Conservation (phyloP, 257 asterid genomes). For the Nicotiana otophora region DNA sequence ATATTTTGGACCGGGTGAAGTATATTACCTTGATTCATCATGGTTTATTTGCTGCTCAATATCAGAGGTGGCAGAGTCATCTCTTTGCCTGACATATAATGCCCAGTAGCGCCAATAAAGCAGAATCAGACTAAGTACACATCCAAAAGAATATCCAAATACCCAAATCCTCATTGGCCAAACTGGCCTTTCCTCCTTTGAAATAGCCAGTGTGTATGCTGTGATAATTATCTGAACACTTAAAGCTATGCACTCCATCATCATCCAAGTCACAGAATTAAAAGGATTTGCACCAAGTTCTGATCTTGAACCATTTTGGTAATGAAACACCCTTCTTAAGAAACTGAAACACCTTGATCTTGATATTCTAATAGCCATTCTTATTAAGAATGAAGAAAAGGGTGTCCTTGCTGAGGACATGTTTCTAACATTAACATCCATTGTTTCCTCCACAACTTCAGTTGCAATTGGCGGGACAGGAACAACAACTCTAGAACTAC, state of each 20-base stretch:
- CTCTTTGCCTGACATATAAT: slow-evolving; percentile 21
- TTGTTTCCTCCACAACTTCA: slow-evolving; percentile 35
- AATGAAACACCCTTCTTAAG: slow-evolving; percentile 76
- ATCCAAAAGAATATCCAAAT: slow-evolving; percentile 68
- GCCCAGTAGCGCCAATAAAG: slow-evolving; percentile 50
- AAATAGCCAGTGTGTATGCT: slow-evolving; percentile 35
- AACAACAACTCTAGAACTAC: slow-evolving; percentile 34
- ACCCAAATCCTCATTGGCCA: slow-evolving; percentile 98
- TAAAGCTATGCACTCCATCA: slow-evolving; percentile 51
- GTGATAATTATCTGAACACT: slow-evolving; percentile 44
- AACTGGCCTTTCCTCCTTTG: slow-evolving; percentile 67
- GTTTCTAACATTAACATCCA: slow-evolving; percentile 18
- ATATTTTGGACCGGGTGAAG: no score
- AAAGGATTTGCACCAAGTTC: slow-evolving; percentile 83
- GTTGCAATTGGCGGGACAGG: slow-evolving; percentile 34
- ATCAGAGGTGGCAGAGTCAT: slow-evolving; percentile 31
- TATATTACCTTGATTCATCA: slow-evolving; percentile 55
- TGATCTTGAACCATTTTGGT: slow-evolving; percentile 82
- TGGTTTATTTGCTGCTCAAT: slow-evolving; percentile 61
- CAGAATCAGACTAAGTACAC: slow-evolving; percentile 45
- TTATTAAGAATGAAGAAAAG: slow-evolving; percentile 37
- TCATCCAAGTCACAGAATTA: slow-evolving; percentile 65
- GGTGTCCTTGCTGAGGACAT: slow-evolving; percentile 34
- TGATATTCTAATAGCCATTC: slow-evolving; percentile 66
- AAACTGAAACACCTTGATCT: slow-evolving; percentile 69